Evolutionary conservation across 2,329 filamentous ascomycete species (phyloP).

Genomic region (Penicillium nordicum): DNA sequence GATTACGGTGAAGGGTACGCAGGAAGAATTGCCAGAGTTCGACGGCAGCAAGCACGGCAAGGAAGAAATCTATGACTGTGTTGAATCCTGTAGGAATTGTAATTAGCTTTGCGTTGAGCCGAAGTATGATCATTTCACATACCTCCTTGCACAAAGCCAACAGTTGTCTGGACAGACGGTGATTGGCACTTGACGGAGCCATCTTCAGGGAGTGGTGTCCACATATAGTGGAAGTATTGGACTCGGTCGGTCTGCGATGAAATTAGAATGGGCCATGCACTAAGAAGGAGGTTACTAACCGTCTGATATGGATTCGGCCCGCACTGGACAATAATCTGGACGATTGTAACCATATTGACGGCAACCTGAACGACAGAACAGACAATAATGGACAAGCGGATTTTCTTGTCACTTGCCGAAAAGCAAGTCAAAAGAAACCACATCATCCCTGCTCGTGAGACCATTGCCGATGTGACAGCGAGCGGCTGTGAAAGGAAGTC

Average conservation of each 20-base stretch:
- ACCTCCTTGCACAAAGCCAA: slow-evolving; percentile 40
- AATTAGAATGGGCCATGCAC: background rate
- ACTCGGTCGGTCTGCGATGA: slow-evolving; percentile 36
- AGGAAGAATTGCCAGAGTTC: slow-evolving; percentile 39
- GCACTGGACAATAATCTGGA: slow-evolving; percentile 38
- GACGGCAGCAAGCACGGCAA: slow-evolving; percentile 31
- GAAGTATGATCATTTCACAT: background rate
- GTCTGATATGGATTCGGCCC: slow-evolving; percentile 33
- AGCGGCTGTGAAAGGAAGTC: slow-evolving; percentile 23
- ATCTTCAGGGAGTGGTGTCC: slow-evolving; percentile 34
- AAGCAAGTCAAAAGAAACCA: slow-evolving; percentile 38
- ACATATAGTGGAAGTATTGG: slow-evolving; percentile 39
- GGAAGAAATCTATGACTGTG: slow-evolving; percentile 33
- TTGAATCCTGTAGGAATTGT: slow-evolving; percentile 28
- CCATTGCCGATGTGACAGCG: slow-evolving; percentile 33
- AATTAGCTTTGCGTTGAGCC: background rate
- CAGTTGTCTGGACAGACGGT: slow-evolving; percentile 31
- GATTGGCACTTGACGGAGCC: slow-evolving; percentile 36
- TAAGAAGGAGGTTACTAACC: slow-evolving; percentile 10
- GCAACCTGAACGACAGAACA: slow-evolving; percentile 34
- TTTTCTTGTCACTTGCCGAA: slow-evolving; percentile 27
- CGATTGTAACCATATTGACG: slow-evolving; percentile 32
- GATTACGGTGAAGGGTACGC: slow-evolving; percentile 25
- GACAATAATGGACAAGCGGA: slow-evolving; percentile 31
- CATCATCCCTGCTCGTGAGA: slow-evolving; percentile 38